phyloP scores from a whole-genome alignment of 2,329 filamentous ascomycete genomes.

The Sphaerostilbella broomeana region DNA sequence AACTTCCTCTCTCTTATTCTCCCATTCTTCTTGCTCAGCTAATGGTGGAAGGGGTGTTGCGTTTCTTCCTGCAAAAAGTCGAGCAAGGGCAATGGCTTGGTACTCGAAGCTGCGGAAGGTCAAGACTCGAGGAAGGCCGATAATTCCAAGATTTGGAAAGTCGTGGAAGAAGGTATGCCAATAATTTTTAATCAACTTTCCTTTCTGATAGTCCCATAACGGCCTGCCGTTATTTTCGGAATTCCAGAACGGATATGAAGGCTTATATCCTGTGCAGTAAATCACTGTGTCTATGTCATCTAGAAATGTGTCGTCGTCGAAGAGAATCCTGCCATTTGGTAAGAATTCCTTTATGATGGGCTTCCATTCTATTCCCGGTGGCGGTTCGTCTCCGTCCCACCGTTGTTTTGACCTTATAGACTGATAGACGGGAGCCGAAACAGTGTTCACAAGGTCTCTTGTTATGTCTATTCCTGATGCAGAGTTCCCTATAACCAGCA shows the following conservation, averaged over 20 bases:
- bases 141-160: slow-evolving; percentile 41
- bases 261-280: slow-evolving; percentile 38
- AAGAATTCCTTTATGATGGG: slow-evolving; percentile 41
- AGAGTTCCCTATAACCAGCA: slow-evolving; percentile 38
- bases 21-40: slow-evolving; percentile 40
- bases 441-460: slow-evolving; percentile 30
- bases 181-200: slow-evolving; percentile 40
- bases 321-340: slow-evolving; percentile 37
- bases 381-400: slow-evolving; percentile 45
- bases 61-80: slow-evolving; percentile 39
- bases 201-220: slow-evolving; percentile 43
- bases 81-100: slow-evolving; percentile 46
- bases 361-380: slow-evolving; percentile 46
- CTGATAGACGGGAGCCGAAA: slow-evolving; percentile 41
- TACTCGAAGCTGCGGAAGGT: slow-evolving; percentile 52
- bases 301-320: slow-evolving; percentile 31
- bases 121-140: slow-evolving; percentile 45
- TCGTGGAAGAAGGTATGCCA: slow-evolving; percentile 47
- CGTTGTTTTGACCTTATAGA: slow-evolving; percentile 42
- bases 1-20: slow-evolving; percentile 30
- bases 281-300: slow-evolving; percentile 33
- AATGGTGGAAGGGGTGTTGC: slow-evolving; percentile 31
- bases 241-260: slow-evolving; percentile 46
- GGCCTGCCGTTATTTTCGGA: slow-evolving; percentile 34
- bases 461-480: slow-evolving; percentile 38